Percentiles rank a stretch among this genome's conserved stretches.
These are phyloP conservation scores for Kondoa subrosea DNA, from an alignment of 768 basidiomycete species.

Conservation along the genomic window DNA sequence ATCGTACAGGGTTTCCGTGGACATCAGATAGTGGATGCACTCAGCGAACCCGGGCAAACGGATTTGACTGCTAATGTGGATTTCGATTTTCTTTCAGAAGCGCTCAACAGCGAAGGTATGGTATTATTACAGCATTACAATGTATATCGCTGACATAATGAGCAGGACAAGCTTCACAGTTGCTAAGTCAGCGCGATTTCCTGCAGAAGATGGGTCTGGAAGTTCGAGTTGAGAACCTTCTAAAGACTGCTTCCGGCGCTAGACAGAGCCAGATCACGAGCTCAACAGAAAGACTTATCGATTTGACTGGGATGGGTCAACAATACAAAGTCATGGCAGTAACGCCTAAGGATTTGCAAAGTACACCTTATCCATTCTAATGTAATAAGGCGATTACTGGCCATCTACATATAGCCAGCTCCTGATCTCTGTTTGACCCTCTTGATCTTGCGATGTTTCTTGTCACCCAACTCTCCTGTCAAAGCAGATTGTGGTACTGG, in stretches of 20 bases:
- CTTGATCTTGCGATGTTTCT: not conserved
- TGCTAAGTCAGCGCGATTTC: constrained; percentile 59
- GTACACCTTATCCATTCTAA: not conserved
- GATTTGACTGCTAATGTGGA: constrained; percentile 97
- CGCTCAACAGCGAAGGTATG: constrained; percentile 50
- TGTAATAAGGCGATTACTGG: too few species aligned
- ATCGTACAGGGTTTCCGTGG: constrained; percentile 61
- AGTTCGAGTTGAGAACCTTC: constrained; percentile 48
- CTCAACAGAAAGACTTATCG: constrained; percentile 56
- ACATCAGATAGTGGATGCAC: constrained; percentile 69
- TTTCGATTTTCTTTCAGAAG: constrained; percentile 71
- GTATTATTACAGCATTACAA: constrained; percentile 12
- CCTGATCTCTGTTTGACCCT: not conserved
- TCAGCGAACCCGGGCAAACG: constrained; percentile 65
- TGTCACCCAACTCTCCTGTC: not conserved
- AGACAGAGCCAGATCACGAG: constrained; percentile 41
- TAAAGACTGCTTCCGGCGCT: constrained; percentile 40
- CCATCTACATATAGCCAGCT: not conserved
- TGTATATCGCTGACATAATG: not conserved
- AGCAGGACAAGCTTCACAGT: constrained; percentile 40
- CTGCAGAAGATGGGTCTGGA: constrained; percentile 59
- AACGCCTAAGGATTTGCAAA: constrained; percentile 26
- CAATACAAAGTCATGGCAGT: constrained; percentile 70
- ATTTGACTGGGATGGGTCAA: constrained; percentile 63
- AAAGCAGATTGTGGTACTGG: not conserved